Evolutionary conservation across 2,329 filamentous ascomycete species (phyloP), one percentile per base, ranked within the genome.

Genomic region (Lithohypha guttulata): DNA sequence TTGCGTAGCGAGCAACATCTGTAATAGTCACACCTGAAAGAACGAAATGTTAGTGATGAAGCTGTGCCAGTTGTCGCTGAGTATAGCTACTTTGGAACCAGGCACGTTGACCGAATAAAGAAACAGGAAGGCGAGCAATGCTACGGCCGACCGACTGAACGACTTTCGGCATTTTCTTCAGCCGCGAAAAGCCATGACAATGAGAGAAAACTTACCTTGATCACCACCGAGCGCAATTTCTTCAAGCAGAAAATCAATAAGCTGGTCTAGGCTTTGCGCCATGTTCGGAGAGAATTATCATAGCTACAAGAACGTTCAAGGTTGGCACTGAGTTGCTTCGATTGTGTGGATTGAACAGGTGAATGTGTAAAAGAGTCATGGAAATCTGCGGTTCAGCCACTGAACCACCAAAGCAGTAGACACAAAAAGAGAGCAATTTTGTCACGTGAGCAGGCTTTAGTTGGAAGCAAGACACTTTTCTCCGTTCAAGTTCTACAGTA

Each of bases 141-240:
- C n/a, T n/a, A 39, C 35, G 10, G 26, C 23, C 31, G 35, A 29
- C 26, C 35, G 26, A 39, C 9, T 23, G n/a, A 18, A 13, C 29
- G 15, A 15, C 14, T 10, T 14, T 35, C 33, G 33, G 33, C 19
- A 27, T 13, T 22, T 3, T 25, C 3, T n/a, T n/a, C n/a, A n/a
- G n/a, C n/a, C n/a, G n/a, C n/a, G n/a, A n/a, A n/a, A n/a, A n/a
- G n/a, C n/a, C n/a, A n/a, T n/a, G n/a, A n/a, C n/a, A n/a, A n/a
- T n/a, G n/a, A 23, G 17, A 39, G 18, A 7, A 9, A 38, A 63
- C 70, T 51, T 61, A 77, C 75, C 75, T 64, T 68, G 62, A 37
- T 65, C 64, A 47, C 74, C 73, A 48, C 66, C 67, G 32, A 77
- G 63, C 17, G 74, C 74, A 54, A 79, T 68, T 56, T 75, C 69